Conservation (phyloP, 495 filamentous ascomycete species). For the Penicillium parvum region DNA sequence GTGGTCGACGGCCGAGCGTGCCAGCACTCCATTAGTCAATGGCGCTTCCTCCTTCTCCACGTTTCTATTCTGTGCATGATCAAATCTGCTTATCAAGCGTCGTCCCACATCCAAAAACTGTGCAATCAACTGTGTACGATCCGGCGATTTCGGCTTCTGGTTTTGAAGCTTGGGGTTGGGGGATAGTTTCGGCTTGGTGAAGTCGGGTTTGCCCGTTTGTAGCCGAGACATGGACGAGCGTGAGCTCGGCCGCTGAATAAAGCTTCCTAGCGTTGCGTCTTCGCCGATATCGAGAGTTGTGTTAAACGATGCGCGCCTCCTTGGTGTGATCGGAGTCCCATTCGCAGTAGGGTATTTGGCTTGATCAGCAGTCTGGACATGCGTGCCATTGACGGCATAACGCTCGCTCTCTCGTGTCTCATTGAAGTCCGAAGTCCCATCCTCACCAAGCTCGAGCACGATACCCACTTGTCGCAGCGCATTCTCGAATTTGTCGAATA, state of each 20-base stretch:
- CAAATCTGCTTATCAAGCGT: constrained; percentile 36
- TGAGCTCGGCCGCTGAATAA: constrained; percentile 38
- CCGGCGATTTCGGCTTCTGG: constrained; percentile 26
- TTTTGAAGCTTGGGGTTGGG: constrained; percentile 19
- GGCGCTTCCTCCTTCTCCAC: constrained; percentile 9
- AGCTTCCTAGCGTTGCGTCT: constrained; percentile 39
- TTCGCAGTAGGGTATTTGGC: constrained; percentile 16
- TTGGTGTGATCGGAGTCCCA: constrained; percentile 28
- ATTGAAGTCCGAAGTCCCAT: constrained; percentile 24
- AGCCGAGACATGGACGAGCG: constrained; percentile 47
- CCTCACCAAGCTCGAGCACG: constrained; percentile 54
- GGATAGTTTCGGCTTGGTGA: constrained; percentile 27
- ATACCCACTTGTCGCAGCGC: constrained; percentile 63
- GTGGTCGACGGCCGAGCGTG: constrained; percentile 35
- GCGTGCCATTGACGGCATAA: constrained; percentile 18
- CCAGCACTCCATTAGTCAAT: constrained; percentile 25
- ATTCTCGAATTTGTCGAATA: constrained; percentile 64
- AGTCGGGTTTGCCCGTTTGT: constrained; percentile 36
- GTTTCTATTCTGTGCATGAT: constrained; percentile 23
- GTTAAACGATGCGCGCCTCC: constrained; percentile 54
- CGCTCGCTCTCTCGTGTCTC: constrained; percentile 24
- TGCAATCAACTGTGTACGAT: constrained; percentile 43
- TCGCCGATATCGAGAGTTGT: constrained; percentile 53
- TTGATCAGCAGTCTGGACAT: constrained; percentile 17
- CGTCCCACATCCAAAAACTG: constrained; percentile 44